Evolutionary conservation across 805 yeast genomes (phyloP), one percentile per base, ranked within the genome.

Genomic region (Candida boidinii): DNA sequence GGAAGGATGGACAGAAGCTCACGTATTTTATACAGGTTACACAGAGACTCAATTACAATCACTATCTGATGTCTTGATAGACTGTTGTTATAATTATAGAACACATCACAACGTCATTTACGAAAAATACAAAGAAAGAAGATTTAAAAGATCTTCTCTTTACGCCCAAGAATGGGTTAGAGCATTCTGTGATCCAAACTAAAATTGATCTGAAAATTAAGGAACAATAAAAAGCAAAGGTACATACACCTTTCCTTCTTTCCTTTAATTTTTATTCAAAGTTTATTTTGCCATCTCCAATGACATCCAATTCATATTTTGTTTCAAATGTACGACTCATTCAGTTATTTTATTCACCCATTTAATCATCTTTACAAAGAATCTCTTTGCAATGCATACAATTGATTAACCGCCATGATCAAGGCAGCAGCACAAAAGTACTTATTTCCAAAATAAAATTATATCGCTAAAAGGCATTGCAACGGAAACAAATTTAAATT

Each of bases 201-300:
- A n/a, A n/a, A n/a, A n/a, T n/a, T n/a, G n/a, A 21, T 16, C 19
- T 28, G 5, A 7, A 16, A 13, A 28, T 23, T 13, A n/a, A n/a
- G 28, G 17, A 17, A 26, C 10, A n/a, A n/a, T n/a, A n/a, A 14
- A 92, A 97, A 2, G 98, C 98, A 40, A 98, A 98, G 1, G 99
- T 98, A 53, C 92, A 92, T 7, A 90, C 88, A 29, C 97, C 98
- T 52, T 98, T 70, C 51, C 86, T 85, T 53, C 90, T 97, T 39
- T 74, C 70, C 54, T 92, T 98, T 30, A 90, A 62, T 54, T 85
- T n/a, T n/a, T n/a, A n/a, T n/a, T n/a, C 94, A 21, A n/a, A n/a
- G n/a, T n/a, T n/a, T n/a, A n/a, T n/a, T n/a, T n/a, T n/a, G n/a
- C n/a, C n/a, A n/a, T n/a, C n/a, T n/a, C n/a, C n/a, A n/a, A n/a